Base-by-base conservation (phyloP, 1,139 yeast genomes). In the Yamadazyma oceani region DNA sequence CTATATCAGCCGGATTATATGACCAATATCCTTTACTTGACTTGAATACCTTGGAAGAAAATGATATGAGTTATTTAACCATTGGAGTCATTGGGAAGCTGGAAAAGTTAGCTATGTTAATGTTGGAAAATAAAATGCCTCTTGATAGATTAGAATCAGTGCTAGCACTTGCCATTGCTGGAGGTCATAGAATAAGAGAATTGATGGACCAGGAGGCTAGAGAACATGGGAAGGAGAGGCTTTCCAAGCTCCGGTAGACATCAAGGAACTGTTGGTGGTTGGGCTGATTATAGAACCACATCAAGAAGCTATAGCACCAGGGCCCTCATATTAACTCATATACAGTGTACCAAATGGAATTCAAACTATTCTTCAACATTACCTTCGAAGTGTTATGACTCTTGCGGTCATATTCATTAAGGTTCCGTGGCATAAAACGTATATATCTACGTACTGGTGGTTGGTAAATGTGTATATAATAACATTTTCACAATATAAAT, bases 201-300 rank as follows among this genome's bases (percentile, higher is more conserved):
- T 65, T 87, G 45, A 88, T 92, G 96, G 97, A 92, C 55, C 69
- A 73, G 35, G 88, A 85, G 54, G 85, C 90, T 7, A 75, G 96
- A 50, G 72, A 69, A 43, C 87, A 83, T 50, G 92, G 90, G 3
- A 74, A 74, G 42, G 57, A 64, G 37, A 59, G 80, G 35, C 50
- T 64, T 17, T 51, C 62, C 14, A 66, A 65, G 39, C 44, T 56
- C 21, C 41, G 19, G 6, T 34, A 31, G 31, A 26, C 7, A 5
- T 19, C 8, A 19, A 19, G 21, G 21, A 8, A 19, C 21, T 8
- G 8, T 6, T 19, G 21, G 21, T n/a, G n/a, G n/a, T n/a, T n/a
- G n/a, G n/a, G n/a, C n/a, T n/a, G n/a, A n/a, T n/a, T n/a, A n/a
- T n/a, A n/a, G n/a, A n/a, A n/a, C n/a, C n/a, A n/a, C n/a, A n/a